phyloP scores from a whole-genome alignment of 441 rosid species.

The Corymbia citriodora region DNA sequence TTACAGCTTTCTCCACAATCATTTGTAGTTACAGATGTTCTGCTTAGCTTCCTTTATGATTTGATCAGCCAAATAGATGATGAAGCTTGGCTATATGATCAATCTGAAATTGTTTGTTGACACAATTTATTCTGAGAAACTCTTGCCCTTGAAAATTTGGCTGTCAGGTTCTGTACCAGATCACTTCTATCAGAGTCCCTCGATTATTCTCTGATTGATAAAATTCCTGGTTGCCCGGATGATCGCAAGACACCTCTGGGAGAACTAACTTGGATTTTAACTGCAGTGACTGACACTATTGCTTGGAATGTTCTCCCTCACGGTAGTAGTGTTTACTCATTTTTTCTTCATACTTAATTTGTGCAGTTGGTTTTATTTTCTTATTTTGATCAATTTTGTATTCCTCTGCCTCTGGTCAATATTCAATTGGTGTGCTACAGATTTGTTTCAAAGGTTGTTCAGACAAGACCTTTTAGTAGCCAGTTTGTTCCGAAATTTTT shows the following conservation, averaged over 20 bases:
- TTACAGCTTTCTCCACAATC: neutral
- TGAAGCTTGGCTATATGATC: neutral
- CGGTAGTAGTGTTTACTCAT: constrained; percentile 41
- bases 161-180: constrained; percentile 81
- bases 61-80: neutral
- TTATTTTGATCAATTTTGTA: neutral
- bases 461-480: constrained; percentile 98
- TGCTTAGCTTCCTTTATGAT: neutral
- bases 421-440: constrained; percentile 41
- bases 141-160: constrained; percentile 18
- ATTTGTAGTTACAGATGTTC: neutral
- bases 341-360: neutral
- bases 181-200: constrained; percentile 82
- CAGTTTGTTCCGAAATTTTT: constrained; percentile 91
- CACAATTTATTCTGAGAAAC: neutral
- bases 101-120: neutral
- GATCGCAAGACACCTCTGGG: constrained; percentile 97
- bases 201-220: constrained; percentile 83
- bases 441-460: constrained; percentile 90
- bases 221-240: constrained; percentile 98
- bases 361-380: neutral
- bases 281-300: constrained; percentile 97
- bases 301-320: constrained; percentile 99
- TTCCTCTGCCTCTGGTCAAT: neutral
- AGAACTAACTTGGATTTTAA: constrained; percentile 98